Evolutionary conservation across 2,329 filamentous ascomycete species (phyloP).

Genomic region (Magnaporthiopsis incrustans): DNA sequence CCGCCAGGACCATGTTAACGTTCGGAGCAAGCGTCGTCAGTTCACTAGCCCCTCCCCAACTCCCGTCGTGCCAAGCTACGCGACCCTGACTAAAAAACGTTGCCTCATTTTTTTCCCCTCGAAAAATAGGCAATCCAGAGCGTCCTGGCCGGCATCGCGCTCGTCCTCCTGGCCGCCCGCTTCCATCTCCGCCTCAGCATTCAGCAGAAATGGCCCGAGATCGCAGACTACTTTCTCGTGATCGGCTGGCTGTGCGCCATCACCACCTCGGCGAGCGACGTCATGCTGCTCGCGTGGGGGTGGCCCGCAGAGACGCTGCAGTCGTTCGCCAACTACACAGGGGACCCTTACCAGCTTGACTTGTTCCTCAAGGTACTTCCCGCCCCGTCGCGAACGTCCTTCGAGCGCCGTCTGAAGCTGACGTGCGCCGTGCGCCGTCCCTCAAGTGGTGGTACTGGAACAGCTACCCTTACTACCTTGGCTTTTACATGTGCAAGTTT

Average conservation of each 20-base stretch:
- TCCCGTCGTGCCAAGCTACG: no score
- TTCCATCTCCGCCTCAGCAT: conserved; percentile 1
- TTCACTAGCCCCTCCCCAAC: no score
- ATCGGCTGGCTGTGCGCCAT: background rate
- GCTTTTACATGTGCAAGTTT: background rate
- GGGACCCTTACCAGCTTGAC: background rate
- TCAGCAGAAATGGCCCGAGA: background rate
- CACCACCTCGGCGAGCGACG: background rate
- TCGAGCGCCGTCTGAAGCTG: no score
- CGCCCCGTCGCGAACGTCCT: no score
- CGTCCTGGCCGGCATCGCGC: background rate
- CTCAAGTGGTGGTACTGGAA: no score
- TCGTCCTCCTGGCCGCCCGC: background rate
- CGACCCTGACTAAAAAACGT: no score
- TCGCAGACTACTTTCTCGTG: background rate
- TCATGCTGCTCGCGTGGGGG: background rate
- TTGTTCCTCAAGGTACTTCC: background rate
- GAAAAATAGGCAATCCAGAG: background rate
- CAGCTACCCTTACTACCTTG: background rate
- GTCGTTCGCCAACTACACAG: background rate
- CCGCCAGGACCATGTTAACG: no score
- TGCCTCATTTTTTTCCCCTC: no score
- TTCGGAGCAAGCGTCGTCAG: no score
- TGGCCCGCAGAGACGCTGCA: background rate
- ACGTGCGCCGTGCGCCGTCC: no score